A percentile compares a stretch with the other conserved stretches of the same genome.
phyloP scores from a whole-genome alignment of 2,329 filamentous ascomycete species.

The Bipolaris bicolor region DNA sequence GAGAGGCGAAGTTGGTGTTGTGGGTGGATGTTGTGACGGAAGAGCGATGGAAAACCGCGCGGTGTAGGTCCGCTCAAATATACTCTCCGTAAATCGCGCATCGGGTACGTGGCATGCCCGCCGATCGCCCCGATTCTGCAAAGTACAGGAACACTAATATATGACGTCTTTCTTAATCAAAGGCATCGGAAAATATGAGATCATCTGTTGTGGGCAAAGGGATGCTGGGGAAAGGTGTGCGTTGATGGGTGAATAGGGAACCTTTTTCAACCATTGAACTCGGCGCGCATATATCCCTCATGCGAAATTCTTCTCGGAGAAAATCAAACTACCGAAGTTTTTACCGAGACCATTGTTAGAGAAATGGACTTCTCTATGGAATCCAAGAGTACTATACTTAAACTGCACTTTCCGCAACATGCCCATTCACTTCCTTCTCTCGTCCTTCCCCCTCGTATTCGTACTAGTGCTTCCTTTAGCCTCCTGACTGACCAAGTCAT shows the following conservation, averaged over 20 bases:
- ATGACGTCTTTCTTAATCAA: neutral
- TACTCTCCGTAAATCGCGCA: neutral
- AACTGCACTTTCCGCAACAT: neutral
- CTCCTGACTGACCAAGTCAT: slow-evolving; percentile 31
- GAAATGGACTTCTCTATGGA: neutral
- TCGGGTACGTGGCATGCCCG: neutral
- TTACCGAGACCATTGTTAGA: neutral
- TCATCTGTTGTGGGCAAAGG: too few relatives aligned
- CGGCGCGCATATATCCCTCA: too few relatives aligned
- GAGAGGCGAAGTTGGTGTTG: neutral
- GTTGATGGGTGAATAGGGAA: neutral
- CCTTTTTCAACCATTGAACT: neutral
- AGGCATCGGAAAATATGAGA: too few relatives aligned
- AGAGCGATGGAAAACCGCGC: slow-evolving; percentile 37
- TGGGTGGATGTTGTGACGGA: slow-evolving; percentile 35
- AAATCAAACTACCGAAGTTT: neutral
- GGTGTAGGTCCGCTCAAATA: too few relatives aligned
- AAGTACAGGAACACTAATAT: neutral
- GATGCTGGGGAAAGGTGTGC: neutral
- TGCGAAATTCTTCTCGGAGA: neutral
- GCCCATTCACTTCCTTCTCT: neutral
- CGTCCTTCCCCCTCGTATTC: neutral
- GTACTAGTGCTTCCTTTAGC: neutral
- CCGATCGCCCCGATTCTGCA: neutral
- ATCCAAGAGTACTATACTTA: too few relatives aligned